A percentile compares a stretch with the other conserved stretches of the same genome.
Evolutionary conservation across 352 stramenopile genomes (phyloP).

Genomic region (Phytopythium oedochilum): DNA sequence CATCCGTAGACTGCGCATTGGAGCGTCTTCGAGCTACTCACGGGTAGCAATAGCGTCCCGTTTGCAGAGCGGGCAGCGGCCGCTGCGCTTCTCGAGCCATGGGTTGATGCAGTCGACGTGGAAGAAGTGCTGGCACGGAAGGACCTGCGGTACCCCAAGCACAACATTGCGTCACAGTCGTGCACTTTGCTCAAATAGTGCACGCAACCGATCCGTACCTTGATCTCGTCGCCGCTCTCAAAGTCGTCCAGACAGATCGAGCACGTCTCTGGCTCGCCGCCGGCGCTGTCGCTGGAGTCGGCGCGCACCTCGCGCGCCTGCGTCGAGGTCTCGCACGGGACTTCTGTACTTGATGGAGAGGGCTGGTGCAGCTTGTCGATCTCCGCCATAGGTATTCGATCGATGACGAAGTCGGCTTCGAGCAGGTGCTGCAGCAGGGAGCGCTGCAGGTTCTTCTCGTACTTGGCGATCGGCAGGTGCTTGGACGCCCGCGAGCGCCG

Average conservation of each 20-base stretch:
- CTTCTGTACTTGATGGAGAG: background rate
- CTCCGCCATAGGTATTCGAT: constrained; percentile 34
- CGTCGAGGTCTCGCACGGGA: background rate
- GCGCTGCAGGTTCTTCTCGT: constrained; percentile 45
- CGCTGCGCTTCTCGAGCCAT: constrained; percentile 78
- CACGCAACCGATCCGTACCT: constrained; percentile 13
- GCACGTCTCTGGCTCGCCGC: constrained; percentile 37
- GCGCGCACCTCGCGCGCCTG: background rate
- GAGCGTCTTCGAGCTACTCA: constrained; percentile 20
- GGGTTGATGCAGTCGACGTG: constrained; percentile 84
- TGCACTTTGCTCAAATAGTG: background rate
- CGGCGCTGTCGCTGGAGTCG: constrained; percentile 1
- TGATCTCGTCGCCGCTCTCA: constrained; percentile 42
- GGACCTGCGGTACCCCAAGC: constrained; percentile 20
- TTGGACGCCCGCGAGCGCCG: constrained; percentile 48
- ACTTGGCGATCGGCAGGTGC: constrained; percentile 51
- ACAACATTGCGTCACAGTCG: background rate
- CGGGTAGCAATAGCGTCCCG: constrained; percentile 65
- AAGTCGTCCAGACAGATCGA: constrained; percentile 82
- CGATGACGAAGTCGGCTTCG: constrained; percentile 40
- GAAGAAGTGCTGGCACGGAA: constrained; percentile 85
- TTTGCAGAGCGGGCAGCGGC: constrained; percentile 81
- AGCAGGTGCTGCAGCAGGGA: constrained; percentile 38
- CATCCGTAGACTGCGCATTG: too few relatives aligned
- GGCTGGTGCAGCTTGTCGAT: constrained; percentile 15